Conservation (phyloP, 1,284 basidiomycete species). For the Hemileia vastatrix region DNA sequence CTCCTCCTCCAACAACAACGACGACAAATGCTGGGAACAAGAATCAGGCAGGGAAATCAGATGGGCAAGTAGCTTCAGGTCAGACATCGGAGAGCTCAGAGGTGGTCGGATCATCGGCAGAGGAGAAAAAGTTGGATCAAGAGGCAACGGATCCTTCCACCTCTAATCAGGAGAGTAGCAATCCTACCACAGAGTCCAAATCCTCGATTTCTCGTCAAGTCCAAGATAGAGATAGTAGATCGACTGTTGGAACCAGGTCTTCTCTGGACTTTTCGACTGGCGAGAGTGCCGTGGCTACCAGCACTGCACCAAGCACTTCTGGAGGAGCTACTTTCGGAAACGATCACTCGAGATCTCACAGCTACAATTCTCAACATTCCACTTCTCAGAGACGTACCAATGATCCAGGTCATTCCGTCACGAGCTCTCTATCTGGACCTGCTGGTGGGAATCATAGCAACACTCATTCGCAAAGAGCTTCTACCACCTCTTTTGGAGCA, state of each 20-base stretch:
- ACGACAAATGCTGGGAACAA: too few relatives aligned
- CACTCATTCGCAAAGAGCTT: too few relatives aligned
- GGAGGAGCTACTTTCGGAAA: slow-evolving; percentile 16
- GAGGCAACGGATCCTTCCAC: neutral
- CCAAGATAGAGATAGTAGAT: slow-evolving; percentile 34
- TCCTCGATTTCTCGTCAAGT: neutral
- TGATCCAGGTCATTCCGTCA: neutral
- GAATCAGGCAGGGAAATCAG: neutral
- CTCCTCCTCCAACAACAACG: neutral
- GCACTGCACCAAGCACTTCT: slow-evolving; percentile 32
- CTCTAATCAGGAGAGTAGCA: neutral
- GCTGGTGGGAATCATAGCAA: neutral
- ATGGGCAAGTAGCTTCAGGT: neutral
- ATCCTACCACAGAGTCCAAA: slow-evolving; percentile 7
- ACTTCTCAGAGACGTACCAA: neutral
- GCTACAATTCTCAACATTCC: neutral
- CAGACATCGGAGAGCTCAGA: too few relatives aligned
- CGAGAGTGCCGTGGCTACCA: slow-evolving; percentile 33
- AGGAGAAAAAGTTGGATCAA: too few relatives aligned
- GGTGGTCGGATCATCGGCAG: too few relatives aligned
- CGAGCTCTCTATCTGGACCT: neutral
- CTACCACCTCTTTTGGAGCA: too few relatives aligned
- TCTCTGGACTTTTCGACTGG: slow-evolving; percentile 33
- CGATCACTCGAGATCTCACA: neutral
- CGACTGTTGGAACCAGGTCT: slow-evolving; percentile 35